Evolutionary conservation across 345 rosid genomes (phyloP), one percentile per base, ranked within the genome.

Genomic region (Aethionema arabicum): DNA sequence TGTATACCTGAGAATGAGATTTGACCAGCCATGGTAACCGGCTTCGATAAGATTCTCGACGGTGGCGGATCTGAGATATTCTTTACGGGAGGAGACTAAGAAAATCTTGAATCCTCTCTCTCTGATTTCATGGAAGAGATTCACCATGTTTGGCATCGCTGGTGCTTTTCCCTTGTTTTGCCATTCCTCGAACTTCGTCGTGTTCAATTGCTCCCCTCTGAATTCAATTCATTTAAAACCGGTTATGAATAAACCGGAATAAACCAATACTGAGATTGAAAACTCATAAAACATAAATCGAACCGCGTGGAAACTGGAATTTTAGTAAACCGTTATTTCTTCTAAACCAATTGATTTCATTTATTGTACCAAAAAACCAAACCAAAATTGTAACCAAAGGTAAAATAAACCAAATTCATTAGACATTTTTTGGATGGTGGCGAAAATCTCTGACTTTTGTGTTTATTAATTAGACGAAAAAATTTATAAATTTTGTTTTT

Each of bases 1-100:
- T 8, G 40, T 7, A 32, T 83, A 84, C 93, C 97, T 87, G 50
- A 91, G 66, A 8, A 78, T 53, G 32, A 91, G 91, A 57, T 74
- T 43, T 48, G 85, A 46, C 98, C 98, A 91, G 49, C 96, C 85
- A 56, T 91, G 86, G 72, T 80, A 88, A 13, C 98, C 98, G 15
- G 38, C 95, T 15, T 71, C 56, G 65, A 91, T 80, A 44, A 88
- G 98, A 67, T 91, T 88, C 38, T 85, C 90, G 0, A 84, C 86
- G 3, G 98, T 91, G 70, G 87, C 61, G 15, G 91, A 84, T 82
- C 98, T 74, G 11, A 88, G 80, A 33, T 72, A 63, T 43, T 91
- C 91, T 52, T 76, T 80, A 62, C 98, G 83, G 29, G 96, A 81
- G 51, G 98, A 91, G 54, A 91, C 69, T n/a, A 88, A 69, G 65